These are phyloP conservation scores for Candida stauntonica DNA, from an alignment of 805 yeast genomes.

Conservation along the genomic window DNA sequence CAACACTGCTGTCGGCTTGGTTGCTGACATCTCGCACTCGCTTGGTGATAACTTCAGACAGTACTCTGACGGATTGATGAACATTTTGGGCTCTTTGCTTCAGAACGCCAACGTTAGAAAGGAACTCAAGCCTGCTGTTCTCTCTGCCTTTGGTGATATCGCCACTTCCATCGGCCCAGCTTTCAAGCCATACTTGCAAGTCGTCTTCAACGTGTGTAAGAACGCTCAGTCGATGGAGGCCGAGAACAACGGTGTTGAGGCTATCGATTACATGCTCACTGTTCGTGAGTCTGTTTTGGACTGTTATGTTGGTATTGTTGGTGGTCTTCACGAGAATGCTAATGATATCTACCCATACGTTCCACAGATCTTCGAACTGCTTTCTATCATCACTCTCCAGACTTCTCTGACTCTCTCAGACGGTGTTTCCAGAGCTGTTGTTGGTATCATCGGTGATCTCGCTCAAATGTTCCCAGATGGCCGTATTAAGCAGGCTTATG, in stretches of 20 bases:
- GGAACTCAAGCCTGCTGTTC: conserved; percentile 80
- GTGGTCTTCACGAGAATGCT: conserved; percentile 75
- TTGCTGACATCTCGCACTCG: conserved; percentile 91
- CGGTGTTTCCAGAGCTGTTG: conserved; percentile 73
- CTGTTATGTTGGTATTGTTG: conserved; percentile 91
- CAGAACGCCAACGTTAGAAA: conserved; percentile 64
- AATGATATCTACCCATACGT: conserved; percentile 61
- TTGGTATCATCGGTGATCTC: conserved; percentile 89
- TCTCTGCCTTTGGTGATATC: conserved; percentile 94
- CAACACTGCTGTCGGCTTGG: conserved; percentile 87
- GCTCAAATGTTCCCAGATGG: conserved; percentile 84
- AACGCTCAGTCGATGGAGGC: conserved; percentile 60
- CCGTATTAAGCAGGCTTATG: conserved; percentile 59
- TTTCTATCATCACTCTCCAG: conserved; percentile 57
- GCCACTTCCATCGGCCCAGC: conserved; percentile 81
- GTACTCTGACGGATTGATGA: conserved; percentile 79
- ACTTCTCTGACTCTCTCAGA: conserved; percentile 58
- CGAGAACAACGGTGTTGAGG: conserved; percentile 66
- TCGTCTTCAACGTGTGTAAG: conserved; percentile 73
- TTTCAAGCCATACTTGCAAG: conserved; percentile 72
- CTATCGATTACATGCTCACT: conserved; percentile 65
- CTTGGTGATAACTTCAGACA: conserved; percentile 69
- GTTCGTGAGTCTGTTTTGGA: conserved; percentile 89
- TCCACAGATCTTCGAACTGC: conserved; percentile 64
- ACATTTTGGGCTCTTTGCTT: conserved; percentile 69